phyloP scores from a whole-genome alignment of 306 rosid species.

The Ormosia emarginata region DNA sequence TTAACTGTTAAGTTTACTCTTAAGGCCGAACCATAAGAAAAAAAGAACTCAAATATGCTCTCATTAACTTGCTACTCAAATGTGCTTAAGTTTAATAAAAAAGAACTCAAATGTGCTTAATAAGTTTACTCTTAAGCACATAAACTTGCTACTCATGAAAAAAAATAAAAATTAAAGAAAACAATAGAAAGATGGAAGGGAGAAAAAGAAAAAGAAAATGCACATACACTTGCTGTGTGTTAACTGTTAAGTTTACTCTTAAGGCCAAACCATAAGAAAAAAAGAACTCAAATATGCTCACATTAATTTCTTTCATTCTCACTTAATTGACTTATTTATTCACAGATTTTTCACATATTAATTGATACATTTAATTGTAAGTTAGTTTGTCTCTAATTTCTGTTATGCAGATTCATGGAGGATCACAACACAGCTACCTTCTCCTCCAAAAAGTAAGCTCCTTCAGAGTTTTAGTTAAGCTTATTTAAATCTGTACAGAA shows the following conservation, averaged over 20 bases:
- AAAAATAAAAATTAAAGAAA: background rate
- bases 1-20: slow-evolving; percentile 11
- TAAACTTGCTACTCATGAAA: background rate
- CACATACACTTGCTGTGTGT: background rate
- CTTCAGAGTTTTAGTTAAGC: slow-evolving; percentile 18
- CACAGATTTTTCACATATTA: background rate
- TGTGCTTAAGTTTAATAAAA: too few species aligned
- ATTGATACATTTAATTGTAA: background rate
- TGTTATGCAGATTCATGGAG: slow-evolving; percentile 85
- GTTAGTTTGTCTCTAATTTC: background rate
- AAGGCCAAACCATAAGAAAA: background rate
- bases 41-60: background rate
- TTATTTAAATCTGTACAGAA: background rate
- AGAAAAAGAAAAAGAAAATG: background rate
- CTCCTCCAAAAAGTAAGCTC: slow-evolving; percentile 86
- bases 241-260: slow-evolving; percentile 11
- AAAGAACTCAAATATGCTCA: background rate
- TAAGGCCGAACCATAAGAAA: background rate
- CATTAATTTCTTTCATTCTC: background rate
- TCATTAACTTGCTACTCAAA: too few species aligned
- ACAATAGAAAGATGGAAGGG: background rate
- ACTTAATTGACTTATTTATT: background rate
- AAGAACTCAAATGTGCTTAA: too few species aligned
- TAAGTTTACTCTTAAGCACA: slow-evolving; percentile 37
- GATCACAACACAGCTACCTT: slow-evolving; percentile 98